phyloP scores from a whole-genome alignment of 805 yeast genomes.

The Metahyphopichia silvanorum region DNA sequence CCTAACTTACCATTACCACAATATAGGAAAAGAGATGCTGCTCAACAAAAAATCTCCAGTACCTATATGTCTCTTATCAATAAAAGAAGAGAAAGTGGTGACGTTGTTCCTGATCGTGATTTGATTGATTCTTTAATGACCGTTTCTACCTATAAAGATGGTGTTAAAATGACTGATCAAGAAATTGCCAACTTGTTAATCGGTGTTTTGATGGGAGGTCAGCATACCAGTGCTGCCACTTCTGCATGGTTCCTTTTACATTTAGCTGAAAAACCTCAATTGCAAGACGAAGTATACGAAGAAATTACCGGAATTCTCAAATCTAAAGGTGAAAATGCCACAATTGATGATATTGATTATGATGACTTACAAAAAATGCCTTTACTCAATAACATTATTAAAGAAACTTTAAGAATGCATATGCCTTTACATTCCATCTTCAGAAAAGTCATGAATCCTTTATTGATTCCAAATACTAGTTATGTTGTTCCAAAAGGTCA shows the following conservation, averaged over 20 bases:
- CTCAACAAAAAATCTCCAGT: conserved; percentile 74
- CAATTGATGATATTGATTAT: conserved; percentile 59
- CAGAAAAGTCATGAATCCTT: conserved; percentile 79
- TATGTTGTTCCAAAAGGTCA: conserved; percentile 88
- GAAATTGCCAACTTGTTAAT: conserved; percentile 91
- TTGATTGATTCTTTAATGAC: conserved; percentile 85
- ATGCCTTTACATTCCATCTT: conserved; percentile 95
- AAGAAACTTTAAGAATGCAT: conserved; percentile 93
- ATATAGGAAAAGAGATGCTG: conserved; percentile 80
- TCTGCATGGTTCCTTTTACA: conserved; percentile 94
- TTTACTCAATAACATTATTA: conserved; percentile 75
- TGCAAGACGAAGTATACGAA: conserved; percentile 75
- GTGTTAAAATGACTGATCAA: conserved; percentile 88
- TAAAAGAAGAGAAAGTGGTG: conserved; percentile 71
- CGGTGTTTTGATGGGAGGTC: conserved; percentile 98
- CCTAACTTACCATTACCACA: conserved; percentile 88
- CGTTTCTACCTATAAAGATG: conserved; percentile 85
- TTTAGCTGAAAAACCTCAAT: conserved; percentile 79
- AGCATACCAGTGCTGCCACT: conserved; percentile 95
- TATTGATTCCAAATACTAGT: conserved; percentile 74
- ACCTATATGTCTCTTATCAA: conserved; percentile 80
- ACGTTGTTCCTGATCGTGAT: conserved; percentile 75
- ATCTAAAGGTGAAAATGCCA: conserved; percentile 38
- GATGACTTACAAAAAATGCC: conserved; percentile 83
- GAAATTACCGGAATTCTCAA: conserved; percentile 69